These are phyloP conservation scores for Aspergillus melleus DNA, from an alignment of 2,329 filamentous ascomycete genomes.

Conservation along the genomic window DNA sequence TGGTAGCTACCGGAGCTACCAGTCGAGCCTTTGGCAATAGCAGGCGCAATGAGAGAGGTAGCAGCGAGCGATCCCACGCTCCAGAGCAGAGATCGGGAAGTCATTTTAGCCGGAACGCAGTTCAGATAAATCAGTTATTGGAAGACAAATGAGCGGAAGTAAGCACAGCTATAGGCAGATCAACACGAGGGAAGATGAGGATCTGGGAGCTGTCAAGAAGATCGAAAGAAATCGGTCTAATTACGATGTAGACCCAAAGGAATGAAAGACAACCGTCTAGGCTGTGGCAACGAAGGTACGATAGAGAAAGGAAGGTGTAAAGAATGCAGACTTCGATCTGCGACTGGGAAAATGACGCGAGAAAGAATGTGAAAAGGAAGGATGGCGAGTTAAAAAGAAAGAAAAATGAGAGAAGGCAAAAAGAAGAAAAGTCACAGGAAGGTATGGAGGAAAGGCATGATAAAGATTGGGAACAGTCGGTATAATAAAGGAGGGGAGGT, in stretches of 20 bases:
- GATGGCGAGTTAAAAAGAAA: conserved; percentile 5
- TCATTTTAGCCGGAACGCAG: conserved; percentile 22
- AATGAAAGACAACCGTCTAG: conserved; percentile 23
- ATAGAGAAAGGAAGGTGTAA: conserved; percentile 9
- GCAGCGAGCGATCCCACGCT: conserved; percentile 34
- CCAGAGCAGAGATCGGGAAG: conserved; percentile 28
- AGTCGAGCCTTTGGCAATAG: neutral
- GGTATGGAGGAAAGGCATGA: conserved; percentile 6
- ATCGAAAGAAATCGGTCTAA: conserved; percentile 4
- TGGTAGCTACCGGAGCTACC: conserved; percentile 31
- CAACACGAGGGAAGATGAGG: neutral
- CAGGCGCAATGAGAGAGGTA: conserved; percentile 27
- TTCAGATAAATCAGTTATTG: neutral
- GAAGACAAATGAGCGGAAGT: conserved; percentile 1
- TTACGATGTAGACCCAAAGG: conserved; percentile 11
- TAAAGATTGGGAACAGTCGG: conserved; percentile 3
- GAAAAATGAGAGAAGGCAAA: conserved; percentile 1
- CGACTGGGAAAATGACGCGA: conserved; percentile 6
- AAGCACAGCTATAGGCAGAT: conserved; percentile 7
- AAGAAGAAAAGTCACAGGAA: conserved; percentile 4
- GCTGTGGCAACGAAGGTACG: conserved; percentile 10
- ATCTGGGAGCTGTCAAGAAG: neutral
- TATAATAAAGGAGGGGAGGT: conserved; percentile 1
- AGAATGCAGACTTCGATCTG: conserved; percentile 17
- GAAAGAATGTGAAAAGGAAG: conserved; percentile 20